Percentiles rank a stretch among this genome's conserved stretches.
phyloP scores from a whole-genome alignment of 2,329 filamentous ascomycete species.

The Diplodia sapinea region DNA sequence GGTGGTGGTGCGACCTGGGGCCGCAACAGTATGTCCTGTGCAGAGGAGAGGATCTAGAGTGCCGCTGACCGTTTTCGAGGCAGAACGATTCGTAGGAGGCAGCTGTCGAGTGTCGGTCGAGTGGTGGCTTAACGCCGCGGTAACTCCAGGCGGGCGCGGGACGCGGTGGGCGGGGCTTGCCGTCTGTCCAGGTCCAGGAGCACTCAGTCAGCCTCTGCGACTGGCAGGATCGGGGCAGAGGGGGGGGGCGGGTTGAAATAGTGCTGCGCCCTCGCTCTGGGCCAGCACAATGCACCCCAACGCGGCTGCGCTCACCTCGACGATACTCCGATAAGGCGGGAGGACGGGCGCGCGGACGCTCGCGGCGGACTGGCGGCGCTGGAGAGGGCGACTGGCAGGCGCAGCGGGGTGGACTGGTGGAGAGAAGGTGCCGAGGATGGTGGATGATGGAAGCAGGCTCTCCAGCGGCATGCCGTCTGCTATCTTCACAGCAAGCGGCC shows the following conservation, averaged over 20 bases:
- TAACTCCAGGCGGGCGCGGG: conserved; percentile 30
- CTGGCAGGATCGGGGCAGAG: conserved; percentile 3
- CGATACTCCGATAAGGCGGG: conserved; percentile 4
- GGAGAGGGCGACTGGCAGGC: background rate
- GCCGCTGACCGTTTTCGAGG: conserved; percentile 3
- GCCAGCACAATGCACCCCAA: background rate
- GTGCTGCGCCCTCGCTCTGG: conserved; percentile 24
- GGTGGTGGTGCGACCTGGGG: background rate
- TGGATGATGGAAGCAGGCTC: conserved; percentile 1
- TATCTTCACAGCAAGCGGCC: conserved; percentile 27
- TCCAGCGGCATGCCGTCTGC: conserved; percentile 18
- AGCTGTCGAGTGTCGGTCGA: conserved; percentile 19
- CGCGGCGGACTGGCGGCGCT: background rate
- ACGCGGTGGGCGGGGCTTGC: conserved; percentile 16
- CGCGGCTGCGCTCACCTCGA: conserved; percentile 22
- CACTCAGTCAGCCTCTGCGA: conserved; percentile 14
- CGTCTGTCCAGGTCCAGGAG: conserved; percentile 1
- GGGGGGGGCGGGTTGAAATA: conserved; percentile 19
- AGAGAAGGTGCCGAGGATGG: conserved; percentile 7
- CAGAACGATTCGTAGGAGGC: background rate
- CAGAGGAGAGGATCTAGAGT: background rate
- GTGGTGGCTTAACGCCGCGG: conserved; percentile 29
- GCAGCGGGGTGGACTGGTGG: background rate
- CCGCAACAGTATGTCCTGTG: conserved; percentile 4
- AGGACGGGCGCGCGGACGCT: background rate